These are phyloP conservation scores for Speleostelium caveatum DNA, from an alignment of 78 protist species.

Conservation along the genomic window DNA sequence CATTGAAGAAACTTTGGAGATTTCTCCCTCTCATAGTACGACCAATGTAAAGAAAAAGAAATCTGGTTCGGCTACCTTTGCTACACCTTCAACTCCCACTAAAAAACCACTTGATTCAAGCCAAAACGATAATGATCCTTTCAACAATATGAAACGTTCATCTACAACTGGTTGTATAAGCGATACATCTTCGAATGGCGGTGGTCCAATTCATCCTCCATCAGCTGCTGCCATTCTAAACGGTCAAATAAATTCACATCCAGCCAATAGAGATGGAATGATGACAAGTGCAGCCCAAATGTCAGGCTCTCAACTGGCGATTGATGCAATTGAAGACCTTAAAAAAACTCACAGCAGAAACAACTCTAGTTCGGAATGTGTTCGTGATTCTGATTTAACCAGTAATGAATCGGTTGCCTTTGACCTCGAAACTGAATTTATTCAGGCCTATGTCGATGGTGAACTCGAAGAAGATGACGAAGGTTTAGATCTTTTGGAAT, in stretches of 20 bases:
- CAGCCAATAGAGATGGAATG: neutral
- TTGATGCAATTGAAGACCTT: too few species aligned
- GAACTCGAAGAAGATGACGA: slow-evolving; percentile 36
- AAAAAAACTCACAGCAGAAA: neutral
- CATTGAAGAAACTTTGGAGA: slow-evolving; percentile 22
- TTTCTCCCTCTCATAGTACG: too few species aligned
- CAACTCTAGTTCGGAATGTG: neutral
- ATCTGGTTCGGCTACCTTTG: neutral
- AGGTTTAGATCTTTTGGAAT: slow-evolving; percentile 35
- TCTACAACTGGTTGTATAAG: neutral
- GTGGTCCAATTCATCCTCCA: neutral
- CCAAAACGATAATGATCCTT: neutral
- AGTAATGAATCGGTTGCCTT: neutral
- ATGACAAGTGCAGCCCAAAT: neutral
- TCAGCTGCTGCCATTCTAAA: neutral
- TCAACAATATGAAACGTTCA: neutral
- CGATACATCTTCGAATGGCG: neutral
- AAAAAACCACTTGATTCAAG: neutral
- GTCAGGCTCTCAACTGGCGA: neutral
- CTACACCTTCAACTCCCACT: neutral
- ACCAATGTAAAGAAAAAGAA: too few species aligned
- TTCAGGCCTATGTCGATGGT: slow-evolving; percentile 64
- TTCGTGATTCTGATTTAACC: neutral
- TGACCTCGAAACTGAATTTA: slow-evolving; percentile 24
- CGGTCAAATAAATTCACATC: neutral